These are phyloP conservation scores for Didymella pomorum DNA, from an alignment of 2,329 filamentous ascomycete genomes.

Conservation along the genomic window DNA sequence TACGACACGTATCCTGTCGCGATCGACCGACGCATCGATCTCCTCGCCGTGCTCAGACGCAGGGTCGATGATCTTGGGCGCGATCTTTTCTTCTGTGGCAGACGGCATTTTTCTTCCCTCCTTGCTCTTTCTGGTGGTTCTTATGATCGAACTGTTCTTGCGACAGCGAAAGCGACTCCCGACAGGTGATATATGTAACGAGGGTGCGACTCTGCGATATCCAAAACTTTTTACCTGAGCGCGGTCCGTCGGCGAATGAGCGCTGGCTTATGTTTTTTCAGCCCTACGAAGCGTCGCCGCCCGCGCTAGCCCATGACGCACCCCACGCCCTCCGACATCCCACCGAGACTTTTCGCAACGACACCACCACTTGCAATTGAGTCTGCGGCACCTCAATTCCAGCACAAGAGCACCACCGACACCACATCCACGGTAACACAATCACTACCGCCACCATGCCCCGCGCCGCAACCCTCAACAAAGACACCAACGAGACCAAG, in stretches of 20 bases:
- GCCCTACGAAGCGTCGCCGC: conserved; percentile 36
- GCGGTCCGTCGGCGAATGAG: conserved; percentile 32
- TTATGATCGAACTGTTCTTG: neutral
- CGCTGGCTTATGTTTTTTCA: conserved; percentile 38
- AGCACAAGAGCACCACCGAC: neutral
- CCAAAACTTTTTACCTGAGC: conserved; percentile 36
- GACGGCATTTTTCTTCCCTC: conserved; percentile 30
- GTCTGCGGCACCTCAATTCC: neutral
- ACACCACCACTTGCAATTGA: conserved; percentile 18
- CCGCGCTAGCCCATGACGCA: conserved; percentile 30
- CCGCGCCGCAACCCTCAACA: conserved; percentile 80
- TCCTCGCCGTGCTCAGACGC: conserved; percentile 38
- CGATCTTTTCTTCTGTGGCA: conserved; percentile 30
- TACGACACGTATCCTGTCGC: conserved; percentile 57
- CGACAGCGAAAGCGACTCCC: neutral
- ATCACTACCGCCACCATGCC: conserved; percentile 36
- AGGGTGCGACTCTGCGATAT: conserved; percentile 33
- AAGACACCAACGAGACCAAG: conserved; percentile 98
- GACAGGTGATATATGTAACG: conserved; percentile 5
- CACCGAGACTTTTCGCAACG: conserved; percentile 31
- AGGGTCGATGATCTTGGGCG: conserved; percentile 34
- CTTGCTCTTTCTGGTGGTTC: conserved; percentile 13
- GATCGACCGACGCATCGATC: conserved; percentile 48
- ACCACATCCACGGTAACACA: neutral
- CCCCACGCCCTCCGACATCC: conserved; percentile 29